Evolutionary conservation across 73 alveolate species (phyloP).

Genomic region (Paraurostyla sp.): DNA sequence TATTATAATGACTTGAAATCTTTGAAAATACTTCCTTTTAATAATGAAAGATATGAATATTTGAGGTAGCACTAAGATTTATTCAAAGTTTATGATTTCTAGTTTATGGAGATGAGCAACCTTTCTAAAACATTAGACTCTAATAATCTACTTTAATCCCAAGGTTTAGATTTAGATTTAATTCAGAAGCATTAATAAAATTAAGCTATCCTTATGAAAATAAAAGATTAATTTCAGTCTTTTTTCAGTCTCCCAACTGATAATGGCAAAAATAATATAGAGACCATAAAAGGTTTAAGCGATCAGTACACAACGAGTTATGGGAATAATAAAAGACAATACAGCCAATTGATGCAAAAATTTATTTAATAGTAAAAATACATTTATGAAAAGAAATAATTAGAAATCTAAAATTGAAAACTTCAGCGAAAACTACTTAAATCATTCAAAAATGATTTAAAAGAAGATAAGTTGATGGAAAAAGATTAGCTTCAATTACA

Average conservation of each 20-base stretch:
- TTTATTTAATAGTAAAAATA: not conserved
- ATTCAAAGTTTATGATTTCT: constrained; percentile 23
- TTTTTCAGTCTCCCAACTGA: no score
- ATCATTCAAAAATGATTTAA: not conserved
- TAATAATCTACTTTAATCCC: not conserved
- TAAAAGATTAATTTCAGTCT: constrained; percentile 6
- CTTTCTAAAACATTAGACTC: not conserved
- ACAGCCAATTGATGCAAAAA: constrained; percentile 16
- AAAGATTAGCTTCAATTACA: not conserved
- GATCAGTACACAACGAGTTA: not conserved
- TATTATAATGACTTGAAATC: not conserved
- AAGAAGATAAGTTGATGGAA: not conserved
- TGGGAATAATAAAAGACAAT: not conserved
- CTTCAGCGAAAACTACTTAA: not conserved
- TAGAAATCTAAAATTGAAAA: not conserved
- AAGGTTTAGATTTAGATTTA: constrained; percentile 26
- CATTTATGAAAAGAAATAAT: constrained; percentile 25
- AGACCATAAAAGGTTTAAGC: not conserved
- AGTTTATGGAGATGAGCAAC: constrained; percentile 49
- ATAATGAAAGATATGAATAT: not conserved
- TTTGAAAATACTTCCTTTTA: not conserved
- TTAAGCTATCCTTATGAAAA: not conserved
- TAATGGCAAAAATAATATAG: not conserved
- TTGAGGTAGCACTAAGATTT: not conserved
- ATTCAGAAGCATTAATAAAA: not conserved